Percentiles rank a stretch among this genome's conserved stretches.
phyloP scores from a whole-genome alignment of 2,329 filamentous ascomycete species.

The Aspergillus versicolor region DNA sequence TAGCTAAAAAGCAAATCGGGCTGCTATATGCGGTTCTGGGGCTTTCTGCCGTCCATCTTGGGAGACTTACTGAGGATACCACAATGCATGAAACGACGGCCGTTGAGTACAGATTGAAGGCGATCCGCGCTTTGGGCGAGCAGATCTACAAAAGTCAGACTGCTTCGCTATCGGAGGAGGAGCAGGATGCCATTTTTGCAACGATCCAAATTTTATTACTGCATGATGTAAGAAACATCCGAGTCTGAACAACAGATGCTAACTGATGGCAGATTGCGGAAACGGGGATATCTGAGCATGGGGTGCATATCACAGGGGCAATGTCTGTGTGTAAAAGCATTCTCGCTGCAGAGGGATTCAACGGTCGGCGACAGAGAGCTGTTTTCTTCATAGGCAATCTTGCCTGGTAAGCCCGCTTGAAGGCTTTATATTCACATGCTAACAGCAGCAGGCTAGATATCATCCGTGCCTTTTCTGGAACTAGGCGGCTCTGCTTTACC shows the following conservation, averaged over 20 bases:
- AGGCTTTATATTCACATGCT: background rate
- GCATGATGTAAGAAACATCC: constrained; percentile 26
- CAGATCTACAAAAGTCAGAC: constrained; percentile 28
- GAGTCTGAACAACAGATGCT: background rate
- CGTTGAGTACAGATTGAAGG: constrained; percentile 29
- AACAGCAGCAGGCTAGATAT: constrained; percentile 28
- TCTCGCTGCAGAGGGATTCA: constrained; percentile 22
- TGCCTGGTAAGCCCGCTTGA: constrained; percentile 21
- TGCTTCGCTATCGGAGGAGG: constrained; percentile 20
- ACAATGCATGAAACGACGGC: constrained; percentile 25
- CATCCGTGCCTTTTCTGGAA: constrained; percentile 27
- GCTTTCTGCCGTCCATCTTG: constrained; percentile 29
- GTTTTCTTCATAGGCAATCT: constrained; percentile 33
- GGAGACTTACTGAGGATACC: constrained; percentile 20
- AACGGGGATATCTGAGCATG: constrained; percentile 31
- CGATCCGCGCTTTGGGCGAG: constrained; percentile 27
- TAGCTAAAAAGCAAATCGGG: constrained; percentile 29
- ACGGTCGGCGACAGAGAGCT: constrained; percentile 24
- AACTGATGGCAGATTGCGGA: constrained; percentile 26
- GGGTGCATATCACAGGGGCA: constrained; percentile 33
- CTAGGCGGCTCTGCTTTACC: constrained; percentile 29
- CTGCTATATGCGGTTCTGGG: constrained; percentile 30
- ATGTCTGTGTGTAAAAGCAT: constrained; percentile 33
- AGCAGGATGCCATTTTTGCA: constrained; percentile 30
- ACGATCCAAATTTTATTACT: constrained; percentile 32